Conservation (phyloP, 1,284 basidiomycete species). For the Xerocomus minutiporus region DNA sequence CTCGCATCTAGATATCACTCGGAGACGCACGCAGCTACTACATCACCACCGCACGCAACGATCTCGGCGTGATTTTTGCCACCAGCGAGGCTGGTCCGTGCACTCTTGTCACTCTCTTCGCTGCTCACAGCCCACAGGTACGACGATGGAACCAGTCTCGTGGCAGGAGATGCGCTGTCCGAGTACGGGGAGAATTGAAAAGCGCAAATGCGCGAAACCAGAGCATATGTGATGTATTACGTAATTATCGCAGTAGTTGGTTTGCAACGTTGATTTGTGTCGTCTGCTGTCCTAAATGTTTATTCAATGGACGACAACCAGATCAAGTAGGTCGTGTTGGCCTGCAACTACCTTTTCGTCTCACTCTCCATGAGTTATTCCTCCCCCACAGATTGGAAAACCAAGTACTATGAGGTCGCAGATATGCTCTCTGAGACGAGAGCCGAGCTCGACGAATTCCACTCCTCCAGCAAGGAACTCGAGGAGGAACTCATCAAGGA, state of each 20-base stretch:
- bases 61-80: constrained; percentile 88
- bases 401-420: constrained; percentile 80
- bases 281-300: constrained; percentile 25
- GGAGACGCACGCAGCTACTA: constrained; percentile 95
- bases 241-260: constrained; percentile 14
- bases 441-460: constrained; percentile 87
- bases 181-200: constrained; percentile 75
- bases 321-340: constrained; percentile 44
- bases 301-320: constrained; percentile 56
- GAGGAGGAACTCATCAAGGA: constrained; percentile 92
- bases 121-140: constrained; percentile 43
- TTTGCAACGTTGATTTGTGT: constrained; percentile 19
- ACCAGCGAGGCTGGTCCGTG: constrained; percentile 69
- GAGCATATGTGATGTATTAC: constrained; percentile 45
- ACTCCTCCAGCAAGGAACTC: constrained; percentile 85
- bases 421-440: constrained; percentile 84
- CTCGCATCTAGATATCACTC: constrained; percentile 67
- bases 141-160: constrained; percentile 77
- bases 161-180: constrained; percentile 94
- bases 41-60: constrained; percentile 90
- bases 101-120: neutral
- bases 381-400: constrained; percentile 68
- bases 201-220: constrained; percentile 88
- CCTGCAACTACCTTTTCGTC: constrained; percentile 11
- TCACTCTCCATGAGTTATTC: constrained; percentile 44